phyloP scores from a whole-genome alignment of 1,284 basidiomycete genomes.

The Polyporus tsugae region DNA sequence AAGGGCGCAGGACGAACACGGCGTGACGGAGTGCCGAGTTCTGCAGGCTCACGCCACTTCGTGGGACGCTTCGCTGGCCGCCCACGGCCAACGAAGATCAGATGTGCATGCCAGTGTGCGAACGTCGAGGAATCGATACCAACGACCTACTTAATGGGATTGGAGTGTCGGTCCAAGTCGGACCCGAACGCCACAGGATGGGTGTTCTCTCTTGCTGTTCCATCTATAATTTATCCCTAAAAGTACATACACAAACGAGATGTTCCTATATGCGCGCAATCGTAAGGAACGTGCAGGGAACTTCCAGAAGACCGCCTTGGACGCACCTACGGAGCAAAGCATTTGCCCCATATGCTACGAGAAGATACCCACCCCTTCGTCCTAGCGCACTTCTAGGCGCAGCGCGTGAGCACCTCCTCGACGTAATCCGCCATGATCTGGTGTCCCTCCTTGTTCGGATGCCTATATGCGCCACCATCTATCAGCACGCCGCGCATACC shows the following conservation, averaged over 20 bases:
- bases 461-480: constrained; percentile 37
- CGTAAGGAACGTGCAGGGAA: background rate
- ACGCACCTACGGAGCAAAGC: background rate
- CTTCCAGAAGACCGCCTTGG: background rate
- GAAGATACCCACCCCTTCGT: background rate
- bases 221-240: background rate
- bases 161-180: background rate
- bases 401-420: constrained; percentile 44
- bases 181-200: background rate
- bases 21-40: background rate
- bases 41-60: background rate
- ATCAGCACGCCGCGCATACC: constrained; percentile 1
- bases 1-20: background rate
- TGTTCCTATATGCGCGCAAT: background rate
- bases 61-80: too few relatives aligned
- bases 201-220: background rate
- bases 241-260: background rate
- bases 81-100: too few relatives aligned
- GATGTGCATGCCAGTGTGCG: too few relatives aligned
- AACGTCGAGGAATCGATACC: too few relatives aligned
- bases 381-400: constrained; percentile 8
- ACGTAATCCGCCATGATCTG: constrained; percentile 59
- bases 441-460: constrained; percentile 52
- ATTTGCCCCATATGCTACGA: background rate
- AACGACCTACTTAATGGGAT: too few relatives aligned